Conservation (phyloP, 2,329 filamentous ascomycete species). For the Colletotrichum acutatum region DNA sequence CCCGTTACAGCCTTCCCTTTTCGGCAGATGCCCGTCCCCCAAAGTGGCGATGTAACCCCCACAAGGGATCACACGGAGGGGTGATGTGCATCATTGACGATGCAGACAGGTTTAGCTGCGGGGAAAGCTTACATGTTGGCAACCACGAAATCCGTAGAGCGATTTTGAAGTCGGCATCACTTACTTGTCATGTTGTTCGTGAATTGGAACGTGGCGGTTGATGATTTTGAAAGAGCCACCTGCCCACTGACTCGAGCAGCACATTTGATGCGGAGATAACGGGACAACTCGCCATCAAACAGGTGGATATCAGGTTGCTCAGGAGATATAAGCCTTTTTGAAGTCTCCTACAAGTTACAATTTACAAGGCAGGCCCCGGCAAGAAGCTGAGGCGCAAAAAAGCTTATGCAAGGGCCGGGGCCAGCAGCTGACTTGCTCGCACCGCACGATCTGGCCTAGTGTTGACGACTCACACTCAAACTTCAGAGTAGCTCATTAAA, state of each 20-base stretch:
- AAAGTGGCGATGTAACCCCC: background rate
- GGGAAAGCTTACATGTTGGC: background rate
- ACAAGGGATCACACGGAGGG: background rate
- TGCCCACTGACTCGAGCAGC: background rate
- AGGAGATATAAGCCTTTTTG: background rate
- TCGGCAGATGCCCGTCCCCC: background rate
- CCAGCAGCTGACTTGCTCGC: background rate
- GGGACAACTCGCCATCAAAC: background rate
- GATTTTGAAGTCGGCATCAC: background rate
- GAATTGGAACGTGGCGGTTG: background rate
- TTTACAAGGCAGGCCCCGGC: background rate
- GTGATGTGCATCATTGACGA: background rate
- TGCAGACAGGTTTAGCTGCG: background rate
- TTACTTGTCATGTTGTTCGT: background rate
- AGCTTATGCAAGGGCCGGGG: background rate
- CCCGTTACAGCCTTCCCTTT: background rate
- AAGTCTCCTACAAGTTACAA: background rate
- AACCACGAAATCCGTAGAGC: background rate
- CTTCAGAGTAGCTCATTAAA: background rate
- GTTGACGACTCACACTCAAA: background rate
- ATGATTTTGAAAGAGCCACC: background rate
- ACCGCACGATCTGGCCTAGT: background rate
- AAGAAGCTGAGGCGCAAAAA: background rate
- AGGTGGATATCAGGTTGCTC: background rate
- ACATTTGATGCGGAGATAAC: background rate